These are phyloP conservation scores for Hawksworthiomyces lignivorus DNA, from an alignment of 2,329 filamentous ascomycete genomes.

Conservation along the genomic window DNA sequence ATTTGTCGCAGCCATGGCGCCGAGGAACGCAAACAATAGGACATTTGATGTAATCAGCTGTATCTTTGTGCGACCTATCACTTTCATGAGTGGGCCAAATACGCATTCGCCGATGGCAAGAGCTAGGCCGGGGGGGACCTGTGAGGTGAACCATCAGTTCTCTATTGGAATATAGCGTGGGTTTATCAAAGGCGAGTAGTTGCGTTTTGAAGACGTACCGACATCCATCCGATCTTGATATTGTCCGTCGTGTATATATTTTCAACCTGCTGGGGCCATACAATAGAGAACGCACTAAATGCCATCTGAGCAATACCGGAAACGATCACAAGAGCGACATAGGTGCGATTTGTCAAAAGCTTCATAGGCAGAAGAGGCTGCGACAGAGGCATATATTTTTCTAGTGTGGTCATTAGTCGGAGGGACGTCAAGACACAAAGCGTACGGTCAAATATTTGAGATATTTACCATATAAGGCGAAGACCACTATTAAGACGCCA, in stretches of 20 bases:
- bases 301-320: neutral
- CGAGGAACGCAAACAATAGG: conserved; percentile 8
- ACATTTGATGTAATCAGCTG: conserved; percentile 4
- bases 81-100: neutral
- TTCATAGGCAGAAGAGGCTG: conserved; percentile 2
- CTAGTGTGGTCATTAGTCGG: no score
- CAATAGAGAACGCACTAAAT: neutral
- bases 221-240: conserved; percentile 4
- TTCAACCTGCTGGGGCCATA: conserved; percentile 3
- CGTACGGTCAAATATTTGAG: no score
- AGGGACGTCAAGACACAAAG: neutral
- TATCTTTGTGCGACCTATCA: conserved; percentile 2
- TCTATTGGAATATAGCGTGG: neutral
- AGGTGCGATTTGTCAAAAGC: conserved; percentile 2
- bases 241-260: conserved; percentile 1
- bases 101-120: neutral
- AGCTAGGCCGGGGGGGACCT: neutral
- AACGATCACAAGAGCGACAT: neutral
- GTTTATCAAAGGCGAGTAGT: neutral
- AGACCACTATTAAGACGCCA: conserved; percentile 10
- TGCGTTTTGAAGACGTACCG: neutral
- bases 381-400: neutral
- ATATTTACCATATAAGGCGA: neutral
- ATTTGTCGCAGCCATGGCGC: conserved; percentile 9
- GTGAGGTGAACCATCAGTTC: neutral